Conservation (phyloP, 2,329 filamentous ascomycete genomes). For the Graphiopsis chlorocephala region DNA sequence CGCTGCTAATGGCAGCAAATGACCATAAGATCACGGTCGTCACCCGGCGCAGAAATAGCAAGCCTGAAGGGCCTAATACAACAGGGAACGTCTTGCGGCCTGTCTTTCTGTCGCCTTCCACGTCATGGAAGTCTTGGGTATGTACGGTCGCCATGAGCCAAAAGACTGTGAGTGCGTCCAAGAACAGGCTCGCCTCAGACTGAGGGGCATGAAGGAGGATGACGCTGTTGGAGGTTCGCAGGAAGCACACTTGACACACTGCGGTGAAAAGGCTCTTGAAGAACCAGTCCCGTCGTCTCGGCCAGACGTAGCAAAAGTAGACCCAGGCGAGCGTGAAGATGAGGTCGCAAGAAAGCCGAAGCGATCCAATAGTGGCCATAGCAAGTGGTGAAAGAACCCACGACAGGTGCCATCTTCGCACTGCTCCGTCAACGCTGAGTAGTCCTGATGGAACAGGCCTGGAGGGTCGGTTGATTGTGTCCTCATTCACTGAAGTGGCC, state of each 20-base stretch:
- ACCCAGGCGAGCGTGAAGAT: not conserved
- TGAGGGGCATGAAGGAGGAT: not conserved
- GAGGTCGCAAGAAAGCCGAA: not conserved
- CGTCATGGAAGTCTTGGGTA: not conserved
- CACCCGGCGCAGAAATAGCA: not conserved
- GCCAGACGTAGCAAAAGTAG: not conserved
- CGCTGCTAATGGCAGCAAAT: no score
- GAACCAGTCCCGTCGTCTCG: not conserved
- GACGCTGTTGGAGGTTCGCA: not conserved
- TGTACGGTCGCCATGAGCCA: not conserved
- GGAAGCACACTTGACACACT: not conserved
- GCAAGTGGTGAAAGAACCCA: not conserved
- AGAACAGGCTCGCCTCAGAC: not conserved
- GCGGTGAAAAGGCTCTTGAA: not conserved
- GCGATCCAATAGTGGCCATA: no score
- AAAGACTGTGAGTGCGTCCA: not conserved
- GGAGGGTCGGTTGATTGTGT: not conserved
- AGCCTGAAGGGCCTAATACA: not conserved
- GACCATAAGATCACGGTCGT: not conserved
- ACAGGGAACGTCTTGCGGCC: not conserved
- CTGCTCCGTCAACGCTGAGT: not conserved
- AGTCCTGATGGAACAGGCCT: not conserved
- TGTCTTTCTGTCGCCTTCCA: not conserved
- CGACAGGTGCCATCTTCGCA: not conserved
- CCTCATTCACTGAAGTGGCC: not conserved